A percentile compares a stretch with the other conserved stretches of the same genome.
phyloP scores from a whole-genome alignment of 75 land plant genomes.

The Pinus albicaulis region DNA sequence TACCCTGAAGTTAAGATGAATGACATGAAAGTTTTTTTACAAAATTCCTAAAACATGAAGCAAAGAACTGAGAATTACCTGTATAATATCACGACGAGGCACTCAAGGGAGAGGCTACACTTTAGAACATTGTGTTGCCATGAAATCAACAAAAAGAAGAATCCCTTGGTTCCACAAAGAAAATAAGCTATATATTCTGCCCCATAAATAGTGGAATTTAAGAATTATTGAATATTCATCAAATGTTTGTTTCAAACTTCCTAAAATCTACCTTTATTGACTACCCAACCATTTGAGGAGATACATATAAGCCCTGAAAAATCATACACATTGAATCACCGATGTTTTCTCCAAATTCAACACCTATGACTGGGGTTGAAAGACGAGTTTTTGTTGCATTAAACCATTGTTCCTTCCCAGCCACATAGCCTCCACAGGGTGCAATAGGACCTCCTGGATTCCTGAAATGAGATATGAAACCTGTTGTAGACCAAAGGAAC shows the following conservation, averaged over 20 bases:
- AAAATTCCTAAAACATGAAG: neutral
- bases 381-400: no score
- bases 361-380: no score
- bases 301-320: no score
- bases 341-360: no score
- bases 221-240: neutral
- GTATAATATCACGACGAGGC: conserved; percentile 80
- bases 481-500: conserved; percentile 25
- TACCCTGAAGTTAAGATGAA: neutral
- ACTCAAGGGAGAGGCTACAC: conserved; percentile 74
- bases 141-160: conserved; percentile 85
- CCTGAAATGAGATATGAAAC: conserved; percentile 94
- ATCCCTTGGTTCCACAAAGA: conserved; percentile 51
- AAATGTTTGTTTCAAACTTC: neutral
- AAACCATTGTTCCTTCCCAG: no score
- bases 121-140: conserved; percentile 73
- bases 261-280: conserved; percentile 69
- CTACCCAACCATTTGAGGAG: no score
- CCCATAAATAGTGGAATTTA: neutral
- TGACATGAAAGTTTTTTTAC: neutral
- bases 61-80: conserved; percentile 34
- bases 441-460: conserved; percentile 96
- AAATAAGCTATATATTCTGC: neutral
- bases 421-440: conserved; percentile 95
- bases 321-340: no score